A percentile compares a stretch with the other conserved stretches of the same genome.
Conservation (phyloP, 352 stramenopile genomes). For the Phytophthora sojae region DNA sequence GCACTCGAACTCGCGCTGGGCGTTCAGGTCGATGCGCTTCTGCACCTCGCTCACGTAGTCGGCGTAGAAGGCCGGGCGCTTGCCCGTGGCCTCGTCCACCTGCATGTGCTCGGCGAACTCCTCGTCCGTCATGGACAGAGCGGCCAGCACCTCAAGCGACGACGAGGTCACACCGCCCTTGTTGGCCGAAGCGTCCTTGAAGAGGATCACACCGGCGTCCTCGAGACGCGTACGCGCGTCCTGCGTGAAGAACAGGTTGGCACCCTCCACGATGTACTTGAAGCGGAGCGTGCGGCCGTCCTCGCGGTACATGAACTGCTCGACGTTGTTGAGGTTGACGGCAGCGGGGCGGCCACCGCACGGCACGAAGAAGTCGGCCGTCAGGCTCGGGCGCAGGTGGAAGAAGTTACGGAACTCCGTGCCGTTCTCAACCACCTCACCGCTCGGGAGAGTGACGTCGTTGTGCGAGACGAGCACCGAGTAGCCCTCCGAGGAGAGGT, state of each 20-base stretch:
- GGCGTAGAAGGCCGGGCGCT: slow-evolving; percentile 75
- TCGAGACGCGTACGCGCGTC: slow-evolving; percentile 95
- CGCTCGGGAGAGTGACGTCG: slow-evolving; percentile 72
- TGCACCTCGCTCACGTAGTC: slow-evolving; percentile 86
- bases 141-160: slow-evolving; percentile 81
- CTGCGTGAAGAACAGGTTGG: slow-evolving; percentile 97
- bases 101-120: slow-evolving; percentile 88
- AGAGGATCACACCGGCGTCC: slow-evolving; percentile 95
- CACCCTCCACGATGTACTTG: slow-evolving; percentile 97
- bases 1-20: slow-evolving; percentile 84
- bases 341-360: slow-evolving; percentile 95
- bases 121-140: slow-evolving; percentile 73
- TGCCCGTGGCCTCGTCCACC: slow-evolving; percentile 64
- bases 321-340: slow-evolving; percentile 96
- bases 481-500: slow-evolving; percentile 72
- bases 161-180: slow-evolving; percentile 87
- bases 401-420: slow-evolving; percentile 97
- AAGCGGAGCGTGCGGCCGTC: slow-evolving; percentile 87
- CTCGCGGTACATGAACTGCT: slow-evolving; percentile 86
- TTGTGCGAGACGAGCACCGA: slow-evolving; percentile 75
- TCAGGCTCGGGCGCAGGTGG: slow-evolving; percentile 93
- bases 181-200: slow-evolving; percentile 97
- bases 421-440: slow-evolving; percentile 92
- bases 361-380: slow-evolving; percentile 97
- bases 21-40: slow-evolving; percentile 82